These are phyloP conservation scores for Geotrichum bryndzae DNA, from an alignment of 1,139 yeast genomes.

Conservation along the genomic window DNA sequence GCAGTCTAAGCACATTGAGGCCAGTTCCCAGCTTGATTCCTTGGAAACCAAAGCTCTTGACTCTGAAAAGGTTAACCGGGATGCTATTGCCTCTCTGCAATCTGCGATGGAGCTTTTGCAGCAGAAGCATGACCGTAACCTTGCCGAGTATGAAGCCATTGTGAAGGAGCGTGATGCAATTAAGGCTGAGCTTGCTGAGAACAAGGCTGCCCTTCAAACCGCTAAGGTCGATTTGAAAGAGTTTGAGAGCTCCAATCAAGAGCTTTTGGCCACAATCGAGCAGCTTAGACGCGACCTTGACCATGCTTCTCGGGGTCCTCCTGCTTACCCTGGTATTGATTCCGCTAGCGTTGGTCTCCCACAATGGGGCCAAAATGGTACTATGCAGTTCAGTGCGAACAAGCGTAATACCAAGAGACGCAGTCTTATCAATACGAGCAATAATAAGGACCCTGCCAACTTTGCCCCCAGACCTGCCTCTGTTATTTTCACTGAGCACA, in stretches of 20 bases:
- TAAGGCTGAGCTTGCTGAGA: constrained; percentile 49
- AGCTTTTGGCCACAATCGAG: constrained; percentile 58
- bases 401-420: constrained; percentile 33
- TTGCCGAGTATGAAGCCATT: constrained; percentile 56
- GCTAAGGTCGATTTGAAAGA: constrained; percentile 29
- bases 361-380: constrained; percentile 21
- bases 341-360: constrained; percentile 6
- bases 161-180: constrained; percentile 59
- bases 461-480: constrained; percentile 36
- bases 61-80: constrained; percentile 50
- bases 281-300: constrained; percentile 64
- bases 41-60: constrained; percentile 49
- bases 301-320: constrained; percentile 23
- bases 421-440: constrained; percentile 25
- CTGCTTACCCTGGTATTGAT: constrained; percentile 24
- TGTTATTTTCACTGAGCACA: constrained; percentile 26
- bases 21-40: constrained; percentile 28
- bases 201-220: constrained; percentile 49
- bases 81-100: constrained; percentile 43
- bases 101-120: constrained; percentile 46
- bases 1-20: constrained; percentile 32
- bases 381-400: constrained; percentile 22
- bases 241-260: constrained; percentile 29
- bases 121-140: constrained; percentile 56
- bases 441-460: constrained; percentile 25